Conservation (phyloP, 2,329 filamentous ascomycete species). For the Fusarium nisikadoi region DNA sequence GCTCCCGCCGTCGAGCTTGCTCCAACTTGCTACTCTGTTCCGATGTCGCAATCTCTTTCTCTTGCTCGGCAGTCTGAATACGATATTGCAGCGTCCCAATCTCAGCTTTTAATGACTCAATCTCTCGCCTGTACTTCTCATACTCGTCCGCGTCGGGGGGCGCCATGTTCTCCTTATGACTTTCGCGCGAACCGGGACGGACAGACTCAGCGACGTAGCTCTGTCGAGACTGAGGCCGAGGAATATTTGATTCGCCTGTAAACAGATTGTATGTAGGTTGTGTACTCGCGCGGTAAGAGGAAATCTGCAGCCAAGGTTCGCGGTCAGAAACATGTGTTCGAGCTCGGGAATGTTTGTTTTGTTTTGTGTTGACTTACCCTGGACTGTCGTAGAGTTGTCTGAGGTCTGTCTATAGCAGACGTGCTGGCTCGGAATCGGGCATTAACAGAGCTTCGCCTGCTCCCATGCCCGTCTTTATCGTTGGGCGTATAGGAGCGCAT, state of each 20-base stretch:
- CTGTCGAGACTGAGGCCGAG: constrained; percentile 55
- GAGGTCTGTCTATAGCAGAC: constrained; percentile 51
- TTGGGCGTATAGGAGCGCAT: constrained; percentile 51
- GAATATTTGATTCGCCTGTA: constrained; percentile 59
- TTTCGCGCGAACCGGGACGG: constrained; percentile 64
- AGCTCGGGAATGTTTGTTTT: constrained; percentile 24
- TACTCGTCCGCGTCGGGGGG: constrained; percentile 69
- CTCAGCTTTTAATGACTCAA: constrained; percentile 88
- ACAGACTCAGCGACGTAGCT: constrained; percentile 54
- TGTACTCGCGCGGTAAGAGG: constrained; percentile 58
- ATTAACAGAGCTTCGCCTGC: constrained; percentile 45
- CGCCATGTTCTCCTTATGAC: constrained; percentile 69
- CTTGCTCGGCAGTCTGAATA: constrained; percentile 85
- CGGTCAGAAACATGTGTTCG: constrained; percentile 15
- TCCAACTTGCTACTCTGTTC: constrained; percentile 86
- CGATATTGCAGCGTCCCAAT: constrained; percentile 90
- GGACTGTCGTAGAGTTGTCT: constrained; percentile 51
- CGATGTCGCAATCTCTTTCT: constrained; percentile 81
- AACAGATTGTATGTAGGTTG: constrained; percentile 71
- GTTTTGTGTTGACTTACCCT: constrained; percentile 51
- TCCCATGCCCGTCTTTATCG: constrained; percentile 47
- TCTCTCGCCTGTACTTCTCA: constrained; percentile 65
- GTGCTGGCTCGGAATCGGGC: constrained; percentile 51
- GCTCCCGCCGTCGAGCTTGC: constrained; percentile 81
- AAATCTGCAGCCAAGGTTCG: constrained; percentile 48